Evolutionary conservation across 148 eudicot species (phyloP).

Genomic region (Limonium bicolor): DNA sequence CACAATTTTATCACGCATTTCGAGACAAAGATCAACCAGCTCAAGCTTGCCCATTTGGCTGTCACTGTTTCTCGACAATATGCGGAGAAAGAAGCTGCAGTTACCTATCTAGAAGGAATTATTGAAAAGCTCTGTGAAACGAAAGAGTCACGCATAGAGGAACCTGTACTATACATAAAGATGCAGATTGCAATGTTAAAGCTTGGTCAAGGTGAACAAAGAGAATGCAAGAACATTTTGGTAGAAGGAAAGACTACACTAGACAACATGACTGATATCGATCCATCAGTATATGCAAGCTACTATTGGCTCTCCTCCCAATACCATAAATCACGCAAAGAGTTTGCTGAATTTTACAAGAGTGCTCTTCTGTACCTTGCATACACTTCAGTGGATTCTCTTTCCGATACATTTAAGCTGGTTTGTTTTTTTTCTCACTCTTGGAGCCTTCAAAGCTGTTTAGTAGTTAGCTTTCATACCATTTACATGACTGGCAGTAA

Average conservation of each 20-base stretch:
- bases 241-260: constrained; percentile 76
- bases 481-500: too few relatives aligned
- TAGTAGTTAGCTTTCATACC: too few relatives aligned
- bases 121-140: constrained; percentile 81
- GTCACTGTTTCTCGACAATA: constrained; percentile 82
- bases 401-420: constrained; percentile 85
- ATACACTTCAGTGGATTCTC: constrained; percentile 86
- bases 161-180: constrained; percentile 68
- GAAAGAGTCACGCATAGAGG: constrained; percentile 60
- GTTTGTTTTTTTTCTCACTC: constrained; percentile 22
- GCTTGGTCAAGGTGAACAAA: constrained; percentile 70
- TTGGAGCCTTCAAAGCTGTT: too few relatives aligned
- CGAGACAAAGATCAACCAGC: constrained; percentile 95
- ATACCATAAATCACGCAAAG: constrained; percentile 66
- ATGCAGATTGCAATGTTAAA: constrained; percentile 72
- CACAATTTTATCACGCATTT: constrained; percentile 89
- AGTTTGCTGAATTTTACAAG: constrained; percentile 88
- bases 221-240: constrained; percentile 79
- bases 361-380: constrained; percentile 91
- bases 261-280: constrained; percentile 93
- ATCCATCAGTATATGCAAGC: constrained; percentile 89
- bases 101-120: constrained; percentile 71
- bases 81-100: constrained; percentile 76
- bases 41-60: constrained; percentile 96
- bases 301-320: constrained; percentile 88